Percentiles rank a stretch among this genome's conserved stretches.
Conservation (phyloP, 2,329 filamentous ascomycete species). For the Arthrobotrys pseudoclavata region DNA sequence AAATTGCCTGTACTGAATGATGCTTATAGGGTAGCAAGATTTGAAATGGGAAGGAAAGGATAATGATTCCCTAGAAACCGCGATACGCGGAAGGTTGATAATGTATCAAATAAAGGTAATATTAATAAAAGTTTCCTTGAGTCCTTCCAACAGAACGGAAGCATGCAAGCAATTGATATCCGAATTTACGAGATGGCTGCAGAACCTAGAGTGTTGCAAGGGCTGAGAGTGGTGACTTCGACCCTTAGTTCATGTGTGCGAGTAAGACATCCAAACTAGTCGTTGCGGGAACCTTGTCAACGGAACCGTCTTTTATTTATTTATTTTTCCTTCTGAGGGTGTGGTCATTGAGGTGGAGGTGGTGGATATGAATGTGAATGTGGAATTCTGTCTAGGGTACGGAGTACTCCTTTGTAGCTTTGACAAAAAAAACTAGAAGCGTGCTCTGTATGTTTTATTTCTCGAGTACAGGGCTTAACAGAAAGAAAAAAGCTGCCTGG, state of each 20-base stretch:
- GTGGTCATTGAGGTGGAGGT: slow-evolving; percentile 29
- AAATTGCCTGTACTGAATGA: slow-evolving; percentile 18
- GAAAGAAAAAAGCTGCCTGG: slow-evolving; percentile 20
- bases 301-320: slow-evolving; percentile 42
- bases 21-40: slow-evolving; percentile 32
- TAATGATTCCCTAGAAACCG: slow-evolving; percentile 37
- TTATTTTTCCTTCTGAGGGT: slow-evolving; percentile 33
- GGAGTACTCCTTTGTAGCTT: slow-evolving; percentile 29
- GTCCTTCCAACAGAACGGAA: slow-evolving; percentile 18
- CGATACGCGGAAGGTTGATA: slow-evolving; percentile 51
- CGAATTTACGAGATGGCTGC: slow-evolving; percentile 60
- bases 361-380: slow-evolving; percentile 13
- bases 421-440: slow-evolving; percentile 5
- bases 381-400: slow-evolving; percentile 3
- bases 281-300: slow-evolving; percentile 59
- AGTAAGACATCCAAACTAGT: slow-evolving; percentile 58
- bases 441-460: slow-evolving; percentile 40
- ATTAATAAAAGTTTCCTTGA: slow-evolving; percentile 41
- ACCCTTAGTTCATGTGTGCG: slow-evolving; percentile 54
- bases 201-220: slow-evolving; percentile 58
- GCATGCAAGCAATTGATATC: slow-evolving; percentile 51
- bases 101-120: slow-evolving; percentile 41
- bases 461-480: background rate
- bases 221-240: slow-evolving; percentile 48
- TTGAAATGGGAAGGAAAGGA: slow-evolving; percentile 23